These are phyloP conservation scores for Coemansia sp. DNA, from an alignment of 192 early-diverging fungal genomes.

Conservation along the genomic window DNA sequence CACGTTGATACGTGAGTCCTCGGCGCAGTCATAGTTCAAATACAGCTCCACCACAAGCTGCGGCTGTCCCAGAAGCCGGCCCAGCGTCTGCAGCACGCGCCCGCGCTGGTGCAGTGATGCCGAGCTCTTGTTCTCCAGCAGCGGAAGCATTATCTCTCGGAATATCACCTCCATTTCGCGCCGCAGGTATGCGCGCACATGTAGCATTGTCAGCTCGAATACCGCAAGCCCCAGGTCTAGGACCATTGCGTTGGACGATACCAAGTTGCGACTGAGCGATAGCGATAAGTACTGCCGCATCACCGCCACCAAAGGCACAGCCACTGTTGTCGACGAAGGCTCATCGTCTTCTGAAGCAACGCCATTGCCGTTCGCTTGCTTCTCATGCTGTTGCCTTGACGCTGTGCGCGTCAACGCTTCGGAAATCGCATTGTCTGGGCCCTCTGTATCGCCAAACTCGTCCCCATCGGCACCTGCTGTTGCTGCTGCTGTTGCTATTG, in stretches of 20 bases:
- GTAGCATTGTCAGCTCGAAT: conserved; percentile 75
- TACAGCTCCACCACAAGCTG: conserved; percentile 88
- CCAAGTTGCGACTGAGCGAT: conserved; percentile 80
- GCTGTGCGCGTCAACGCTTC: conserved; percentile 13
- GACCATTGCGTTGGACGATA: conserved; percentile 73
- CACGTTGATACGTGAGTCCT: conserved; percentile 81
- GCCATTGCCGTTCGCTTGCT: neutral
- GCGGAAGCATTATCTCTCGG: conserved; percentile 87
- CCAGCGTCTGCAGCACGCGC: conserved; percentile 72
- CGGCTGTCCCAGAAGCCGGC: conserved; percentile 70
- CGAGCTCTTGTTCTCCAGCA: conserved; percentile 74
- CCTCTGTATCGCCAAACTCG: conserved; percentile 51
- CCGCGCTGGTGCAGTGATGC: conserved; percentile 69
- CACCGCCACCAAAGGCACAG: conserved; percentile 76
- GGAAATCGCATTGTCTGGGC: conserved; percentile 38
- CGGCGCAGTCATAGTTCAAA: conserved; percentile 92
- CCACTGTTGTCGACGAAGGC: conserved; percentile 19
- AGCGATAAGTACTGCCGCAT: conserved; percentile 87
- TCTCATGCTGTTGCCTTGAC: conserved; percentile 11
- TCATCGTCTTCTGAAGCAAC: neutral
- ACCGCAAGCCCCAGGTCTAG: conserved; percentile 84
- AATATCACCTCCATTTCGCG: conserved; percentile 89
- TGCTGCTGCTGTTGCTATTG: neutral
- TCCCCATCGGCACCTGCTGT: conserved; percentile 9
- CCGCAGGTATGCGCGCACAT: conserved; percentile 73